Evolutionary conservation across 345 rosid species (phyloP).

Genomic region (Bruguiera sexangula): DNA sequence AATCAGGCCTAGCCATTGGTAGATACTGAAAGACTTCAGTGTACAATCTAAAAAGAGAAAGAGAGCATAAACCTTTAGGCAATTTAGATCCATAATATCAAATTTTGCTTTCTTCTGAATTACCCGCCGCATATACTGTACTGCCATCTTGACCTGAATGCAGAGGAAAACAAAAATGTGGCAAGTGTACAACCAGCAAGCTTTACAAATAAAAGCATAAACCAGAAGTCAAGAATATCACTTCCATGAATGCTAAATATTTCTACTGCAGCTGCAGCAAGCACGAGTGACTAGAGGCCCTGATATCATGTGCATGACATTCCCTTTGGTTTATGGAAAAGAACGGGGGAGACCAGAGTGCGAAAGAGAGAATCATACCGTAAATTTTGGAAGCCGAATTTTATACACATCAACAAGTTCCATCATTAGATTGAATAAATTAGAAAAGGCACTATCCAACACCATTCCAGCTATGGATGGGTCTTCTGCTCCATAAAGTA

Average conservation of each 20-base stretch:
- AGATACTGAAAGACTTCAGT: not conserved
- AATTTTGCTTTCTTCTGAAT: constrained; percentile 38
- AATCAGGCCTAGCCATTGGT: not conserved
- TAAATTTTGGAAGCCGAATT: constrained; percentile 38
- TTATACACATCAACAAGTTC: constrained; percentile 37
- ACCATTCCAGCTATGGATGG: constrained; percentile 41
- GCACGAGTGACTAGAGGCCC: not conserved
- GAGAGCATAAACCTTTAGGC: constrained; percentile 27
- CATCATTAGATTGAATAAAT: constrained; percentile 35
- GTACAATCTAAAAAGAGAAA: no score
- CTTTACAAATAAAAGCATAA: not conserved
- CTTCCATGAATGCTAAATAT: not conserved
- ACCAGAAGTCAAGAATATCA: not conserved
- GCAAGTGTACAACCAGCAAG: constrained; percentile 9
- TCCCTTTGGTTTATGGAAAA: not conserved
- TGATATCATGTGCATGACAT: not conserved
- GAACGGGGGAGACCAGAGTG: not conserved
- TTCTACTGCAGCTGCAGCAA: no score
- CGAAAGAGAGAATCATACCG: constrained; percentile 16
- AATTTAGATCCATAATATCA: constrained; percentile 35
- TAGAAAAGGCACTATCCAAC: constrained; percentile 38
- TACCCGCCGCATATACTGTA: constrained; percentile 34
- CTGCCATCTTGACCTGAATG: constrained; percentile 36
- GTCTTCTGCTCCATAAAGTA: constrained; percentile 40
- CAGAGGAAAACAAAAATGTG: constrained; percentile 17